Evolutionary conservation across 768 basidiomycete genomes (phyloP).

Genomic region (Galerina sulciceps): DNA sequence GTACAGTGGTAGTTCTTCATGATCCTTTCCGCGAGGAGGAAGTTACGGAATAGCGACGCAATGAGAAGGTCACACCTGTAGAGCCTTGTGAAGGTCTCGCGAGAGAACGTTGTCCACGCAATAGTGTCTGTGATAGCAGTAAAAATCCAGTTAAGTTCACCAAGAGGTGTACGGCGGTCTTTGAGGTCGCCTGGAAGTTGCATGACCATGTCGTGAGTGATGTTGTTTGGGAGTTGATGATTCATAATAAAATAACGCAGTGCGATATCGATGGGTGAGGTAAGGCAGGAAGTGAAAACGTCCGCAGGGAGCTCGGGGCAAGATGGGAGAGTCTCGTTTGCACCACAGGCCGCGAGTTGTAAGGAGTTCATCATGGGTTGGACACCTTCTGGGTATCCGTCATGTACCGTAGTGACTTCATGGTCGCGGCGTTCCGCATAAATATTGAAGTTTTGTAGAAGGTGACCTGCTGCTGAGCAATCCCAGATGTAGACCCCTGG

Average conservation of each 20-base stretch:
- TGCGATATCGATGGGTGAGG: conserved; percentile 97
- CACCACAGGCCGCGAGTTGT: conserved; percentile 92
- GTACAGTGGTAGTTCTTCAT: conserved; percentile 99
- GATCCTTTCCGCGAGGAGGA: conserved; percentile 94
- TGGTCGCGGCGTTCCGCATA: conserved; percentile 78
- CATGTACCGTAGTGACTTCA: conserved; percentile 60
- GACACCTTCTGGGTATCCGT: conserved; percentile 61
- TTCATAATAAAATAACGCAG: conserved; percentile 93
- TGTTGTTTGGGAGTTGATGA: conserved; percentile 79
- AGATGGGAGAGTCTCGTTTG: conserved; percentile 90
- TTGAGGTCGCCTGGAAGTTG: conserved; percentile 96
- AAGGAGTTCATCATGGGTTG: conserved; percentile 86
- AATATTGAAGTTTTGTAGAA: conserved; percentile 85
- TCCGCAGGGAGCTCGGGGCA: conserved; percentile 98
- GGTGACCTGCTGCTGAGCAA: conserved; percentile 95
- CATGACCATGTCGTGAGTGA: conserved; percentile 89
- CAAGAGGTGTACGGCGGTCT: conserved; percentile 93
- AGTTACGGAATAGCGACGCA: conserved; percentile 96
- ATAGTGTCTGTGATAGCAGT: conserved; percentile 99
- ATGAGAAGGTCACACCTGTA: conserved; percentile 96
- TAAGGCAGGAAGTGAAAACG: conserved; percentile 96
- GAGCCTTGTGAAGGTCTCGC: conserved; percentile 89
- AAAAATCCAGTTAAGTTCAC: conserved; percentile 99
- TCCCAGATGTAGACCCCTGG: conserved; percentile 99
- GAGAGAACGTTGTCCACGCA: conserved; percentile 97